Evolutionary conservation across 2,329 filamentous ascomycete genomes (phyloP).

Genomic region (Ascochyta rabiei): DNA sequence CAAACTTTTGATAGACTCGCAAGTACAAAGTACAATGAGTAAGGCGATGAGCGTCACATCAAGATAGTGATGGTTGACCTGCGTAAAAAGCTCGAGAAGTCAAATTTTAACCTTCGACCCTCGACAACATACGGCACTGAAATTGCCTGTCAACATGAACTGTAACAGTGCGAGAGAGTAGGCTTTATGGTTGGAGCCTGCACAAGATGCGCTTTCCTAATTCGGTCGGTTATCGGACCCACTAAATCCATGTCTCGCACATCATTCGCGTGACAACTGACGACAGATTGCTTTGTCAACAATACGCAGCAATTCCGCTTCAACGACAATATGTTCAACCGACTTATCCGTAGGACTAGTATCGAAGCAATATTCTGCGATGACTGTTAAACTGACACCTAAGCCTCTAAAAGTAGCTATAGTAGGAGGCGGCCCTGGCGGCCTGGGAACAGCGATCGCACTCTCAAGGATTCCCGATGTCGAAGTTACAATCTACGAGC

Average conservation of each 20-base stretch:
- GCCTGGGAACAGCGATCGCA: slow-evolving; percentile 55
- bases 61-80: no score
- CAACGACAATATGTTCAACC: background rate
- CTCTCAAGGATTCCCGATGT: slow-evolving; percentile 52
- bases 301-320: slow-evolving; percentile 1
- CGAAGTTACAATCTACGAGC: slow-evolving; percentile 54
- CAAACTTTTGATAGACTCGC: no score
- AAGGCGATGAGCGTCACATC: no score
- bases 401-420: slow-evolving; percentile 42
- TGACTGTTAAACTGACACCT: slow-evolving; percentile 13
- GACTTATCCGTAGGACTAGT: background rate
- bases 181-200: no score
- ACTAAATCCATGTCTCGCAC: slow-evolving; percentile 11
- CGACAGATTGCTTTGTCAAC: slow-evolving; percentile 22
- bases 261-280: slow-evolving; percentile 22
- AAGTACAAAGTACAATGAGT: no score
- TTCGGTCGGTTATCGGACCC: background rate
- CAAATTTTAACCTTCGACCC: no score
- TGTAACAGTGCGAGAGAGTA: no score
- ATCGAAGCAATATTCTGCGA: background rate
- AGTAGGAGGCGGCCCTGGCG: slow-evolving; percentile 49
- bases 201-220: background rate
- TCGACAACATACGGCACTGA: no score
- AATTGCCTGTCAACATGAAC: no score
- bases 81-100: no score